These are phyloP conservation scores for Annulohypoxylon truncatum DNA, from an alignment of 2,329 filamentous ascomycete genomes.

Conservation along the genomic window DNA sequence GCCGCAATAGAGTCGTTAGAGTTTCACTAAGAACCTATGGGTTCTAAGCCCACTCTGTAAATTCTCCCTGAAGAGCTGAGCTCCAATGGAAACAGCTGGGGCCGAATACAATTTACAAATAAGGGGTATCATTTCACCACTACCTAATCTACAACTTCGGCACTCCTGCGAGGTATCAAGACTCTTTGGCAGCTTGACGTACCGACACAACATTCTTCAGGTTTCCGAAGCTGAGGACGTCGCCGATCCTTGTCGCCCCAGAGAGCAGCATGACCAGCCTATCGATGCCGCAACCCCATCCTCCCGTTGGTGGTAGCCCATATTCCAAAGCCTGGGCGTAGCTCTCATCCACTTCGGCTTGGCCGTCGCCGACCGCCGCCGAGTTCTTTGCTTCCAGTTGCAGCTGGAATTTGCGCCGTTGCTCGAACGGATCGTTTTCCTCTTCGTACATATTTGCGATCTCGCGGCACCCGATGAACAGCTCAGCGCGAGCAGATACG, in stretches of 20 bases:
- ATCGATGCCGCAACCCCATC: conserved; percentile 96
- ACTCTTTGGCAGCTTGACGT: conserved; percentile 49
- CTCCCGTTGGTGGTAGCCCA: conserved; percentile 93
- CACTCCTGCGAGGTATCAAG: neutral
- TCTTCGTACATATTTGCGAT: conserved; percentile 98
- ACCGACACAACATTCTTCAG: conserved; percentile 74
- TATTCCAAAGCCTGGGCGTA: conserved; percentile 88
- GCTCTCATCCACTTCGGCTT: conserved; percentile 75
- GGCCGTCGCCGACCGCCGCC: conserved; percentile 58
- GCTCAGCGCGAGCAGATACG: conserved; percentile 84
- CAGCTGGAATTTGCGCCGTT: conserved; percentile 81
- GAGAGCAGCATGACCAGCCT: conserved; percentile 91
- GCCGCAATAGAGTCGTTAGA: too few relatives aligned
- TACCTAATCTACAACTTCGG: conserved; percentile 10
- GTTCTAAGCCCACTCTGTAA: too few relatives aligned
- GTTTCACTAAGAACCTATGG: too few relatives aligned
- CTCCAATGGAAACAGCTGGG: neutral
- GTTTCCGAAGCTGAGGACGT: conserved; percentile 90
- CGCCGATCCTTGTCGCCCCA: conserved; percentile 80
- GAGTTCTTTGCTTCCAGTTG: conserved; percentile 57
- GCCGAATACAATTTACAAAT: neutral
- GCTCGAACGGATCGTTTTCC: conserved; percentile 91
- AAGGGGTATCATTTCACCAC: conserved; percentile 36
- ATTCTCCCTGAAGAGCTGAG: neutral
- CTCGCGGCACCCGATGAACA: conserved; percentile 84